Evolutionary conservation across 2,329 filamentous ascomycete genomes (phyloP).

Genomic region (Plectosphaerella cucumerina): DNA sequence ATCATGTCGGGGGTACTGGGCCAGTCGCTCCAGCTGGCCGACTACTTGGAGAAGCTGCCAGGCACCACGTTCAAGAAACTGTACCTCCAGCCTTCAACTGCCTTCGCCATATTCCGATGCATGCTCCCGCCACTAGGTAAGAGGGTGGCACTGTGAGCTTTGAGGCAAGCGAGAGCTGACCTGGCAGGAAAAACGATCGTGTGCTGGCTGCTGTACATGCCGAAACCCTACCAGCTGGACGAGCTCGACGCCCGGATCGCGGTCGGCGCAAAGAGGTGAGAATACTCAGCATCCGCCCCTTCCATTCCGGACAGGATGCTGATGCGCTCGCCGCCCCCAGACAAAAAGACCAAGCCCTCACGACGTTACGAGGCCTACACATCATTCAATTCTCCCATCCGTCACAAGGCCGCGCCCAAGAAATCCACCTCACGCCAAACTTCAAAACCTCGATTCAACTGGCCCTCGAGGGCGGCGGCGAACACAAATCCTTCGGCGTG

Average conservation of each 20-base stretch:
- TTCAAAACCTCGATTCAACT: conserved; percentile 81
- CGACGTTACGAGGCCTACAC: conserved; percentile 79
- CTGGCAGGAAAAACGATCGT: conserved; percentile 85
- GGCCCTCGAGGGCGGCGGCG: conserved; percentile 81
- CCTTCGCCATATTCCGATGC: conserved; percentile 91
- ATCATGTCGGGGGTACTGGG: conserved; percentile 41
- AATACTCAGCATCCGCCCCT: background rate
- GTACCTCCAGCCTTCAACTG: conserved; percentile 93
- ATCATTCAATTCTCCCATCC: conserved; percentile 66
- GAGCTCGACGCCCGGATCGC: conserved; percentile 87
- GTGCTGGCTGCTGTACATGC: conserved; percentile 91
- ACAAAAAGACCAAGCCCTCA: conserved; percentile 79
- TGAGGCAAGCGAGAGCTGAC: background rate
- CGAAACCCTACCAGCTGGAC: conserved; percentile 69
- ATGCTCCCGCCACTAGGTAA: conserved; percentile 90
- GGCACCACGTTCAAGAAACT: conserved; percentile 86
- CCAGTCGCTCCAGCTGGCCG: conserved; percentile 62
- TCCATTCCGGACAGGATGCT: background rate
- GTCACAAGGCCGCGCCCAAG: conserved; percentile 43
- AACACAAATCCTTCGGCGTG: conserved; percentile 86
- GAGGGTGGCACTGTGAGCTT: conserved; percentile 11
- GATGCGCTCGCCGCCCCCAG: conserved; percentile 32
- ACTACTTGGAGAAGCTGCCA: conserved; percentile 89
- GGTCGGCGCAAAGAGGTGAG: background rate
- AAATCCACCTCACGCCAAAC: conserved; percentile 73